phyloP scores from a whole-genome alignment of 2,329 filamentous ascomycete genomes.

The Nakataea oryzae region DNA sequence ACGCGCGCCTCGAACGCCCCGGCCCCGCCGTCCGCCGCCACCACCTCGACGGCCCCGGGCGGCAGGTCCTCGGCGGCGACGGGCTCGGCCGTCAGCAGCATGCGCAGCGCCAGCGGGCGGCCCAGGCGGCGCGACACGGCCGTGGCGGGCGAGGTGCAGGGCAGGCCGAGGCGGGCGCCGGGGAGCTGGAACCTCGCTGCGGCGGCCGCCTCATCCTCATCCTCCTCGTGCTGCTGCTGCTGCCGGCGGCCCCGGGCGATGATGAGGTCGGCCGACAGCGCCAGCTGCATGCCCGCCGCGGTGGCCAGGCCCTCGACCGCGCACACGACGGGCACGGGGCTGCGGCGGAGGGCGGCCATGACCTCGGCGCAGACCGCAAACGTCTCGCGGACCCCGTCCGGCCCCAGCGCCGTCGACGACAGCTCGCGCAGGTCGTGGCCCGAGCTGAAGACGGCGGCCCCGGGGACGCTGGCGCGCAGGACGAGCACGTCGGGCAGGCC shows the following conservation, averaged over 20 bases:
- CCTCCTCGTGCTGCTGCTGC: too few relatives aligned
- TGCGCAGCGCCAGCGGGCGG: slow-evolving; percentile 14
- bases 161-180: slow-evolving; percentile 18
- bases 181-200: slow-evolving; percentile 16
- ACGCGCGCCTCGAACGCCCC: slow-evolving; percentile 14
- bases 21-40: slow-evolving; percentile 9
- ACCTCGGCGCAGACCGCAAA: slow-evolving; percentile 20
- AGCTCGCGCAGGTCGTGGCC: slow-evolving; percentile 21
- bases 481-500: slow-evolving; percentile 19
- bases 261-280: slow-evolving; percentile 18
- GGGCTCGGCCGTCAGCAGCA: slow-evolving; percentile 18
- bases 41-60: slow-evolving; percentile 16
- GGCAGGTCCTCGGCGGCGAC: slow-evolving; percentile 13
- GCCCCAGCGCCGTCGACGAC: neutral
- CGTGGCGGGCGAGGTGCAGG: slow-evolving; percentile 19
- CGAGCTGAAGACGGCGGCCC: slow-evolving; percentile 17
- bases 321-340: slow-evolving; percentile 18
- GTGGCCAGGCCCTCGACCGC: slow-evolving; percentile 20
- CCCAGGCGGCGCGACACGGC: slow-evolving; percentile 16
- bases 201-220: neutral
- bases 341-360: slow-evolving; percentile 19
- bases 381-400: slow-evolving; percentile 9
- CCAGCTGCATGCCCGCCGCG: slow-evolving; percentile 21
- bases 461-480: slow-evolving; percentile 14
- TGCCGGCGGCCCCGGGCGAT: slow-evolving; percentile 14